These are phyloP conservation scores for Tagetes patula DNA, from an alignment of 129 eudicot genomes.

Conservation along the genomic window DNA sequence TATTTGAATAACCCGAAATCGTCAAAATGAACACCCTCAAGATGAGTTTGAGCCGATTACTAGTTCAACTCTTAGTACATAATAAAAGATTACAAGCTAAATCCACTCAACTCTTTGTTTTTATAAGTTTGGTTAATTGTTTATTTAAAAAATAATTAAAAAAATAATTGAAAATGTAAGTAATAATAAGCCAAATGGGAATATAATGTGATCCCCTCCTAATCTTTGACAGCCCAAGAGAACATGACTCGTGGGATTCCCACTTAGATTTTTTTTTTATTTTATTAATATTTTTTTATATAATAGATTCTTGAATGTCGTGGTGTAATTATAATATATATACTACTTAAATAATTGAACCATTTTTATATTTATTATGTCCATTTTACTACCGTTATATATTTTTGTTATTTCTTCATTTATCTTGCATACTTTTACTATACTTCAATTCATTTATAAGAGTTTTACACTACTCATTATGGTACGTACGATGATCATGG, in stretches of 20 bases:
- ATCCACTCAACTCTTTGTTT: no score
- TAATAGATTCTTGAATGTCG: conserved; percentile 17
- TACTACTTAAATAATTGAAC: conserved; percentile 5
- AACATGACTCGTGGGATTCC: conserved; percentile 25
- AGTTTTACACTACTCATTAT: no score
- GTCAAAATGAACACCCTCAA: no score
- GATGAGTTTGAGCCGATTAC: no score
- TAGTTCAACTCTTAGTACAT: no score
- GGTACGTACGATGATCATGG: no score
- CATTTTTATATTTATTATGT: conserved; percentile 19
- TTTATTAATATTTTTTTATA: neutral
- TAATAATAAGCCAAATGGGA: neutral
- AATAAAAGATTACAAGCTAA: no score
- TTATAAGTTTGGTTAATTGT: no score
- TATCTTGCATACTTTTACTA: neutral
- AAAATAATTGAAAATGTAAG: neutral
- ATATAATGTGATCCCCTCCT: conserved; percentile 15
- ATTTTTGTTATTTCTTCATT: conserved; percentile 20
- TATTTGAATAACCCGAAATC: no score
- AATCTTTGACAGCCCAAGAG: conserved; percentile 1
- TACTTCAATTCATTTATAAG: neutral
- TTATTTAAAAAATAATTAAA: no score
- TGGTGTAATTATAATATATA: conserved; percentile 20
- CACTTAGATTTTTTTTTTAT: conserved; percentile 27
- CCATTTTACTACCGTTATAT: conserved; percentile 9